Base-by-base conservation (phyloP, 495 filamentous ascomycete genomes). In the Trichocladium antarcticum region DNA sequence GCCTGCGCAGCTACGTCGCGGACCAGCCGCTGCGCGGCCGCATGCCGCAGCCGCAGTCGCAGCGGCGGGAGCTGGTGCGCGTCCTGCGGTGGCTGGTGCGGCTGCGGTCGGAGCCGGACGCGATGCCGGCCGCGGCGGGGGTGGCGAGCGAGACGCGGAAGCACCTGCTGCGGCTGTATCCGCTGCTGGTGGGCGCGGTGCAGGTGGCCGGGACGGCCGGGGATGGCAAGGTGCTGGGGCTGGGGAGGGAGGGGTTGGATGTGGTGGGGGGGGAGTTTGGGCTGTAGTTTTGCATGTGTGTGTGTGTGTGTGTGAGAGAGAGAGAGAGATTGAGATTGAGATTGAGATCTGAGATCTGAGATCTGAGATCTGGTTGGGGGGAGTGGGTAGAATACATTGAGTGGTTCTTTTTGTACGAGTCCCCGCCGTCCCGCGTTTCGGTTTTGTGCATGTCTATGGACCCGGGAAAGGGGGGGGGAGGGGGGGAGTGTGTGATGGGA, bases 1-100 rank as follows among this genome's bases (percentile, higher is more conserved):
- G 87, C 1, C 63, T 98, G 24, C 79, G 87, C 42, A 71, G 80
- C 3, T 96, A 94, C 57, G 82, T 90, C 38, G 84, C 88, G 5
- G 92, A 98, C 64, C 92, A 96, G 57, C 92, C 92, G 14, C 71
- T 98, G 10, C 74, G 92, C 14, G 93, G 92, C 0, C 71, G 80
- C n/a, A 89, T 92, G 83, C 92, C 92, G 27, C 87, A 93, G 63
- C 92, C 92, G 5, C 74, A 83, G 12, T 79, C 78, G 0, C 86
- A 95, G 56, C 78, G 87, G 35, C 79, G 75, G 55, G 89, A 92
- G 55, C 66, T 98, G 41, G 61, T 84, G 1, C 80, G 87, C 49
- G 72, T 92, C 22, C 67, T 97, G 11, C 64, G 69, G 16, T 66
- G 72, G 11, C 67, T 94, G 45, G 74, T 83, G 5, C 68, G 72